Evolutionary conservation across 495 filamentous ascomycete genomes (phyloP).

Genomic region (Talaromyces stipitatus): DNA sequence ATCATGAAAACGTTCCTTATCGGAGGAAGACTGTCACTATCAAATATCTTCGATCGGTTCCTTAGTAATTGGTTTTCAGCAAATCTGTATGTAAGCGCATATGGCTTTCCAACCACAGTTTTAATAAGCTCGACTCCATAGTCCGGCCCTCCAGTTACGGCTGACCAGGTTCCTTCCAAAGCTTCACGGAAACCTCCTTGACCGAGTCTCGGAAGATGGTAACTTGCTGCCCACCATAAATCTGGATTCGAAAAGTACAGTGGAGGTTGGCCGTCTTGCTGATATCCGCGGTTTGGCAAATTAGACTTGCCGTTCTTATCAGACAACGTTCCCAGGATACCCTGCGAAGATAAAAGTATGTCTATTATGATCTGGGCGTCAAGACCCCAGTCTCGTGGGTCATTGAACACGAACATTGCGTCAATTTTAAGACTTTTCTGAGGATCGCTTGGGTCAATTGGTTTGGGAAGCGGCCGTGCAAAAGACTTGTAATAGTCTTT

Average conservation of each 20-base stretch:
- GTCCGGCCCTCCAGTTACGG: constrained; percentile 54
- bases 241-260: constrained; percentile 90
- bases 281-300: constrained; percentile 67
- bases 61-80: constrained; percentile 64
- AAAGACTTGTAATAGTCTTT: constrained; percentile 51
- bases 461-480: constrained; percentile 49
- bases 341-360: constrained; percentile 63
- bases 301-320: constrained; percentile 42
- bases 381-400: constrained; percentile 91
- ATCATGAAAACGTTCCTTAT: constrained; percentile 84
- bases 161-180: constrained; percentile 68
- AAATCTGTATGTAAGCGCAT: constrained; percentile 66
- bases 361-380: constrained; percentile 77
- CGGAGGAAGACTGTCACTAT: constrained; percentile 23
- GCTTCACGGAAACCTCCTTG: constrained; percentile 88
- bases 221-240: constrained; percentile 75
- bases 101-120: constrained; percentile 78
- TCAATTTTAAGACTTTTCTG: constrained; percentile 58
- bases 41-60: constrained; percentile 46
- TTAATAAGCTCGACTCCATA: constrained; percentile 52
- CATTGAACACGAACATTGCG: constrained; percentile 83
- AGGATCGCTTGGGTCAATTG: constrained; percentile 26
- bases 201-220: constrained; percentile 81
- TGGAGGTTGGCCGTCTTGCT: constrained; percentile 68
- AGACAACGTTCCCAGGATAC: constrained; percentile 71